Conservation (phyloP, 768 basidiomycete species). For the Lactifluus subvellereus region DNA sequence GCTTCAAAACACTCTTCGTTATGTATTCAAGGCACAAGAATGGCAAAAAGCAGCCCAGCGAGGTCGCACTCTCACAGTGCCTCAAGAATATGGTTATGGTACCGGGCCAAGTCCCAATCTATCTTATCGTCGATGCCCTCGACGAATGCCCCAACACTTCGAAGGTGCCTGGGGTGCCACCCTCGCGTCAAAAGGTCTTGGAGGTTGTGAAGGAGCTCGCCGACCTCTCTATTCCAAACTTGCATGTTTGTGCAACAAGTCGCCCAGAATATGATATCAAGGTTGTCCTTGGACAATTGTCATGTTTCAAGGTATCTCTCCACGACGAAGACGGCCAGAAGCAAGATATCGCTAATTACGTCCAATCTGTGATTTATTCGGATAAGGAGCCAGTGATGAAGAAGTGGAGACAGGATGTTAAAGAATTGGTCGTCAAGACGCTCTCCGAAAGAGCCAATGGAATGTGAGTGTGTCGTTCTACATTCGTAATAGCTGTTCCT, state of each 20-base stretch:
- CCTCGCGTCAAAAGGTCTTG: background rate
- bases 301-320: background rate
- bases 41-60: background rate
- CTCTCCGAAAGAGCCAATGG: background rate
- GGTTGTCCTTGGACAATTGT: background rate
- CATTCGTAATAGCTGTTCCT: background rate
- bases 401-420: background rate
- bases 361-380: background rate
- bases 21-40: background rate
- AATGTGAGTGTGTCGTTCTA: background rate
- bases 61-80: too few relatives aligned
- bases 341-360: background rate
- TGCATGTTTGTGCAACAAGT: background rate
- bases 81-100: too few relatives aligned
- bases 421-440: background rate
- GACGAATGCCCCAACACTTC: too few relatives aligned
- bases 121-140: too few relatives aligned
- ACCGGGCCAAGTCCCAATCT: too few relatives aligned
- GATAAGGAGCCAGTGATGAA: conserved; percentile 29
- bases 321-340: background rate
- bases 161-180: too few relatives aligned
- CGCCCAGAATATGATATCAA: background rate
- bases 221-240: background rate
- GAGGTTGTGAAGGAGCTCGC: background rate
- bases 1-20: too few relatives aligned